Evolutionary conservation across 1,139 yeast genomes (phyloP).

Genomic region (Geotrichum fermentans): DNA sequence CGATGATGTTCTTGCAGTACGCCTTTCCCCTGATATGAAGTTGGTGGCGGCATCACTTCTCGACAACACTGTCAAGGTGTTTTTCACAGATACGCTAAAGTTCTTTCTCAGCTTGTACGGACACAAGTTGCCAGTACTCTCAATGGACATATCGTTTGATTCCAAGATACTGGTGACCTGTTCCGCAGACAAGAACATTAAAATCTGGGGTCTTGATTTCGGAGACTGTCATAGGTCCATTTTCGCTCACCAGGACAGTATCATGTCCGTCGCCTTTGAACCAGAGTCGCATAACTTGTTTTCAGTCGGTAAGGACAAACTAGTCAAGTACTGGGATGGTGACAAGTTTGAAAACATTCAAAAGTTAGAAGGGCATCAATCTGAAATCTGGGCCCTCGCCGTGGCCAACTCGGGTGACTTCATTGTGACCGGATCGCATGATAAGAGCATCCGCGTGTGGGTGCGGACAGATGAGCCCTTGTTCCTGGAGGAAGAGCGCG

Average conservation of each 20-base stretch:
- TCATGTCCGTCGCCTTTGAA: conserved; percentile 79
- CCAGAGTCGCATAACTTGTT: conserved; percentile 85
- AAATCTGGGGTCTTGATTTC: conserved; percentile 97
- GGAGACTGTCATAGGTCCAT: conserved; percentile 97
- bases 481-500: conserved; percentile 92
- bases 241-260: conserved; percentile 94
- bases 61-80: conserved; percentile 91
- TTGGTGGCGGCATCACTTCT: conserved; percentile 77
- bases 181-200: conserved; percentile 94
- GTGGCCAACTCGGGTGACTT: conserved; percentile 67
- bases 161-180: conserved; percentile 83
- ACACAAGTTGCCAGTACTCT: conserved; percentile 78
- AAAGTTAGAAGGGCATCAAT: conserved; percentile 75
- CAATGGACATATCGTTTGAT: conserved; percentile 85
- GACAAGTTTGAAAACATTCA: conserved; percentile 93
- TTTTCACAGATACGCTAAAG: conserved; percentile 79
- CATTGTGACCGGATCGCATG: conserved; percentile 87
- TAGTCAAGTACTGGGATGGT: conserved; percentile 96
- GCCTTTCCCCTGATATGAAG: conserved; percentile 75
- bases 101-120: conserved; percentile 88
- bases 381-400: conserved; percentile 89
- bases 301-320: conserved; percentile 83
- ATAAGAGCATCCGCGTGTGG: conserved; percentile 89
- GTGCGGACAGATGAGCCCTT: conserved; percentile 88
- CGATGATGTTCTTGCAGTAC: conserved; percentile 80